Conservation (phyloP, 2,329 filamentous ascomycete species). For the Thelonectria blattea region DNA sequence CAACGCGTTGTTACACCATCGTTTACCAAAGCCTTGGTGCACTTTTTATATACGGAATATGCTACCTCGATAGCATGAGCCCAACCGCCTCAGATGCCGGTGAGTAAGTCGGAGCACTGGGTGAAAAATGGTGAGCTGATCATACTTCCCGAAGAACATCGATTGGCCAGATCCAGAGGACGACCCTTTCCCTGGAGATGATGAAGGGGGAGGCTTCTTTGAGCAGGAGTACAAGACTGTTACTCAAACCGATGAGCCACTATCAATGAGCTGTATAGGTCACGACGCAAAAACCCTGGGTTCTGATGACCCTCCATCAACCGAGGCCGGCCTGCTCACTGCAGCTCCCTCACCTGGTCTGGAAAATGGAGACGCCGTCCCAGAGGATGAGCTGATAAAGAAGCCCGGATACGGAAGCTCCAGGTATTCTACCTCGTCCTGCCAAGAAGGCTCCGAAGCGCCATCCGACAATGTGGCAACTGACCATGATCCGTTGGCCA, state of each 20-base stretch:
- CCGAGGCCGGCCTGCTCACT: conserved; percentile 16
- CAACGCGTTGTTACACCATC: not conserved
- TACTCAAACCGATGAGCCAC: conserved; percentile 2
- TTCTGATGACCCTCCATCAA: not conserved
- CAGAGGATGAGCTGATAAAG: conserved; percentile 9
- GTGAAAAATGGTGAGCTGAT: not conserved
- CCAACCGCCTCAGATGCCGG: conserved; percentile 20
- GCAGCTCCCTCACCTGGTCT: conserved; percentile 10
- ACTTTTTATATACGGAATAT: not conserved
- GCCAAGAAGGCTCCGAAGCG: not conserved
- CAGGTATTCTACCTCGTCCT: not conserved
- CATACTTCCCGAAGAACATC: conserved; percentile 4
- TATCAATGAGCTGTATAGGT: not conserved
- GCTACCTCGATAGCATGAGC: conserved; percentile 15
- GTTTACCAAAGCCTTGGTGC: not conserved
- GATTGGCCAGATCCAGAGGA: conserved; percentile 14
- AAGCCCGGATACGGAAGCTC: not conserved
- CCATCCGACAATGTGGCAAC: not conserved
- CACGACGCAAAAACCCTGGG: not conserved
- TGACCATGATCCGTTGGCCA: not conserved
- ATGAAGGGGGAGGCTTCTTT: conserved; percentile 12
- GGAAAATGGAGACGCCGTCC: not conserved
- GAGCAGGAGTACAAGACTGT: conserved; percentile 20
- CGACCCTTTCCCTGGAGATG: conserved; percentile 9
- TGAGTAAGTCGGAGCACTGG: conserved; percentile 4